Evolutionary conservation across 2,329 filamentous ascomycete genomes (phyloP).

Genomic region (Pyricularia sp.): DNA sequence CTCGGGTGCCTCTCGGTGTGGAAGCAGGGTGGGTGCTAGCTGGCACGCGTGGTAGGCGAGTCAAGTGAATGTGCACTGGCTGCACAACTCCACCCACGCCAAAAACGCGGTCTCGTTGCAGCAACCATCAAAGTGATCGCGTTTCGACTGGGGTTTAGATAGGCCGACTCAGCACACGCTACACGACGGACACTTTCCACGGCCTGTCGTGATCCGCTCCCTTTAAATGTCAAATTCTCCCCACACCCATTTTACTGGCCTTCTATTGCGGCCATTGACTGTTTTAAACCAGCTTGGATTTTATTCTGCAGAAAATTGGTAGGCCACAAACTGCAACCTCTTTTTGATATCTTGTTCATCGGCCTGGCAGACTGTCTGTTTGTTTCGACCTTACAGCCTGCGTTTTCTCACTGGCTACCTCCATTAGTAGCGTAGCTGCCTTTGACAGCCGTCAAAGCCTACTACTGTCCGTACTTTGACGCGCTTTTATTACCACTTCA

Average conservation of each 20-base stretch:
- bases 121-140: not conserved
- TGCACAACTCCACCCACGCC: conserved; percentile 5
- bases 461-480: not conserved
- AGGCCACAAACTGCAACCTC: not conserved
- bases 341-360: not conserved
- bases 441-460: not conserved
- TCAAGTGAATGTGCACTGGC: not conserved
- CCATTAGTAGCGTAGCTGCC: not conserved
- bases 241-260: conserved; percentile 4
- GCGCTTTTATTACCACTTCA: not conserved
- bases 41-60: not conserved
- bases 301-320: not conserved
- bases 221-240: conserved; percentile 5
- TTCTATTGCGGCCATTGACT: conserved; percentile 1
- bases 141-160: conserved; percentile 3
- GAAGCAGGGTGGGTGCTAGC: not conserved
- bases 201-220: not conserved
- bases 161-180: not conserved
- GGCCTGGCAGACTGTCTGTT: not conserved
- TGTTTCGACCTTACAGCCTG: not conserved
- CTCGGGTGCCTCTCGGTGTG: not conserved
- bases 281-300: not conserved
- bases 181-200: not conserved
- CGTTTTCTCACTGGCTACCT: not conserved
- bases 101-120: conserved; percentile 5